A percentile compares a stretch with the other conserved stretches of the same genome.
These are phyloP conservation scores for Scutellaria galericulata DNA, from an alignment of 257 asterid genomes.

Conservation along the genomic window DNA sequence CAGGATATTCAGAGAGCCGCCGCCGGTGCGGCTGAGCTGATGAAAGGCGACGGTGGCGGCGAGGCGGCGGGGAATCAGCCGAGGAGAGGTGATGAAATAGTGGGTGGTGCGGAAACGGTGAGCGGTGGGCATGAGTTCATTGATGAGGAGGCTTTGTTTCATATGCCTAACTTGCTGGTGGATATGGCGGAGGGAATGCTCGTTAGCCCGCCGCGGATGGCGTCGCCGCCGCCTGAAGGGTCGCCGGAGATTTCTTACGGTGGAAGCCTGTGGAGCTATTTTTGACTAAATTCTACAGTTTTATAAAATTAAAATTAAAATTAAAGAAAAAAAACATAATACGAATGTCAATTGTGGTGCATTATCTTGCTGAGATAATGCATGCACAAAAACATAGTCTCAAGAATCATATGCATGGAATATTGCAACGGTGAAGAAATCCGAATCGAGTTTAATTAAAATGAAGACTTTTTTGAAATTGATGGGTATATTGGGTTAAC, in stretches of 20 bases:
- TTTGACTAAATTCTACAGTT: background rate
- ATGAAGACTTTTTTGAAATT: no score
- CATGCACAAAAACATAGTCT: background rate
- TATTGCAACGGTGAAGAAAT: background rate
- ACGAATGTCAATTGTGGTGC: background rate
- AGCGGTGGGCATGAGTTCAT: constrained; percentile 40
- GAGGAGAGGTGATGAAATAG: background rate
- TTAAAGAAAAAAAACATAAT: background rate
- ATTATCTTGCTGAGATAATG: background rate
- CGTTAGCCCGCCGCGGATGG: constrained; percentile 55
- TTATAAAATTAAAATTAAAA: background rate
- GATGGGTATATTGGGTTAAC: background rate
- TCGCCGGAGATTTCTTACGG: constrained; percentile 42
- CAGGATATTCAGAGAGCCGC: constrained; percentile 46
- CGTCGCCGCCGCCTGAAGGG: constrained; percentile 42
- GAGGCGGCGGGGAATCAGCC: background rate
- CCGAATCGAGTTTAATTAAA: background rate
- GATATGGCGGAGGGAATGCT: constrained; percentile 68
- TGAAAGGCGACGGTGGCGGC: constrained; percentile 20
- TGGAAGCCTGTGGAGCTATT: constrained; percentile 52
- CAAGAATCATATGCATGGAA: background rate
- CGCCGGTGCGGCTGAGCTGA: constrained; percentile 44
- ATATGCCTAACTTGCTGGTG: constrained; percentile 55
- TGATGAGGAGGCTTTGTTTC: constrained; percentile 51
- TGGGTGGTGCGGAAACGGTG: background rate